A percentile compares a stretch with the other conserved stretches of the same genome.
phyloP scores from a whole-genome alignment of 2,329 filamentous ascomycete genomes.

The Pseudogymnoascus sp. region DNA sequence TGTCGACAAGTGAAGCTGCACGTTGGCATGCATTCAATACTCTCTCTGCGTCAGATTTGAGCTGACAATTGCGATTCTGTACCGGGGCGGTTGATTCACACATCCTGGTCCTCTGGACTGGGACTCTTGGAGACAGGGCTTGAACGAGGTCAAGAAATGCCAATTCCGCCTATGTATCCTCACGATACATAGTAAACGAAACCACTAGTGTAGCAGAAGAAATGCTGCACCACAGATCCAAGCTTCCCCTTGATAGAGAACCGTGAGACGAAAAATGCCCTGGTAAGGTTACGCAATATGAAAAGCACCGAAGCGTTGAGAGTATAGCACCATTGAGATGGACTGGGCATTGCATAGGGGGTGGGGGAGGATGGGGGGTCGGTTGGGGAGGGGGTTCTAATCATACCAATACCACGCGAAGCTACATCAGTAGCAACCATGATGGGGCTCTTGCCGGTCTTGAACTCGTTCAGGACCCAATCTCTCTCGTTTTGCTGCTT shows the following conservation, averaged over 20 bases:
- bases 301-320: slow-evolving; percentile 79
- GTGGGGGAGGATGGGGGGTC: slow-evolving; percentile 24
- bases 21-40: slow-evolving; percentile 30
- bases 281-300: slow-evolving; percentile 87
- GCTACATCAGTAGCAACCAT: slow-evolving; percentile 99
- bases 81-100: slow-evolving; percentile 43
- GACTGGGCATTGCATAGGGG: slow-evolving; percentile 46
- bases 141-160: slow-evolving; percentile 74
- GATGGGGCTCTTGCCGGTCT: slow-evolving; percentile 98
- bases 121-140: slow-evolving; percentile 62
- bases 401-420: slow-evolving; percentile 99
- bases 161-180: slow-evolving; percentile 70
- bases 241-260: slow-evolving; percentile 76
- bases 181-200: slow-evolving; percentile 59
- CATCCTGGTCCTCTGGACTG: slow-evolving; percentile 49
- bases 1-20: slow-evolving; percentile 32
- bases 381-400: slow-evolving; percentile 47
- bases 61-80: slow-evolving; percentile 33
- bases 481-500: slow-evolving; percentile 99
- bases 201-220: slow-evolving; percentile 60
- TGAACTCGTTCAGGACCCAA: slow-evolving; percentile 99
- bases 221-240: slow-evolving; percentile 71
- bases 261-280: slow-evolving; percentile 78
- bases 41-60: slow-evolving; percentile 30
- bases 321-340: slow-evolving; percentile 70